A percentile compares a stretch with the other conserved stretches of the same genome.
These are phyloP conservation scores for Capillidium heterosporum DNA, from an alignment of 371 early-diverging fungal species.

Conservation along the genomic window DNA sequence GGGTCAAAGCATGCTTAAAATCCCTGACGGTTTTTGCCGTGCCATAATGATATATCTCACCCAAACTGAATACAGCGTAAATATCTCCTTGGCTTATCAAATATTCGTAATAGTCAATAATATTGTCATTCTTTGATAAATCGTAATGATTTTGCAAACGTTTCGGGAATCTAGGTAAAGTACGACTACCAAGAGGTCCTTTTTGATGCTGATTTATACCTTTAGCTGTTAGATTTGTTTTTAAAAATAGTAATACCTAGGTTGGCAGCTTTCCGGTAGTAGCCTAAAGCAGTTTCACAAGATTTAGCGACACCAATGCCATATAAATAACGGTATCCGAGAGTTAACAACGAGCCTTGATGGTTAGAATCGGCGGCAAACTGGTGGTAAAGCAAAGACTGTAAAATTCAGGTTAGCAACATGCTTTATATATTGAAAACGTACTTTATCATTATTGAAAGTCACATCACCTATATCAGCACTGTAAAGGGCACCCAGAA, in stretches of 20 bases:
- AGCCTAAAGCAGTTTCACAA: conserved; percentile 53
- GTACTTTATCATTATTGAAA: conserved; percentile 30
- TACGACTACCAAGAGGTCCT: conserved; percentile 73
- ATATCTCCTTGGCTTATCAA: conserved; percentile 48
- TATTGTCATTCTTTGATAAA: conserved; percentile 58
- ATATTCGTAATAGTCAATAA: conserved; percentile 57
- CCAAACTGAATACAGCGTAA: conserved; percentile 42
- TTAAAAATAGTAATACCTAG: conserved; percentile 23
- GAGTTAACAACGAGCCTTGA: conserved; percentile 55
- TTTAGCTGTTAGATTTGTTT: conserved; percentile 7
- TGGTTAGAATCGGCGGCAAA: conserved; percentile 68
- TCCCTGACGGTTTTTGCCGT: conserved; percentile 38
- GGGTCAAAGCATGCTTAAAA: conserved; percentile 36
- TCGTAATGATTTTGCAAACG: conserved; percentile 60
- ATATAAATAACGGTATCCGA: conserved; percentile 62
- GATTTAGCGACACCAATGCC: conserved; percentile 68
- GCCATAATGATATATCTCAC: conserved; percentile 63
- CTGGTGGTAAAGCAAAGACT: conserved; percentile 58
- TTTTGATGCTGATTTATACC: conserved; percentile 41
- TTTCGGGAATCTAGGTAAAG: conserved; percentile 39
- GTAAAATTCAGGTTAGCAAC: neutral
- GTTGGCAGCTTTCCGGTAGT: conserved; percentile 66
- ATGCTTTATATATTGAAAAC: neutral
- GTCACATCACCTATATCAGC: conserved; percentile 65
- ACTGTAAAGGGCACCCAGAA: conserved; percentile 74